Evolutionary conservation across 495 filamentous ascomycete species (phyloP), one percentile per base, ranked within the genome.

Genomic region (Pyrenopolyporus hunteri): DNA sequence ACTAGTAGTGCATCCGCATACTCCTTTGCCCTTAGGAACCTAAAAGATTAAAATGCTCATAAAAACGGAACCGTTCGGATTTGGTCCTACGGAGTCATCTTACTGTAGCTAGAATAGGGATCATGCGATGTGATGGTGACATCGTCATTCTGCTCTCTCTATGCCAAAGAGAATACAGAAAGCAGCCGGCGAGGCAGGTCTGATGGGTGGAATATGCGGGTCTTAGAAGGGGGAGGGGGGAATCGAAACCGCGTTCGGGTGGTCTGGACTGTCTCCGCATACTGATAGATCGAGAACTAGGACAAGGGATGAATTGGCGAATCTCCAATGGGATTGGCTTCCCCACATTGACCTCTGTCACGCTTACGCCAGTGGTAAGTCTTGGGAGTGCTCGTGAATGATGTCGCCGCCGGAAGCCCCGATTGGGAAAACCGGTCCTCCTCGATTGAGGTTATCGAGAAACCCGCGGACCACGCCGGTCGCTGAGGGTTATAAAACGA

Each of bases 371-470:
- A 28, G 35, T 64, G 43, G 52, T 31, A 52, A 32, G 39, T 32
- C 44, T 40, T 35, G 5, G 35, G 6, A 32, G 25, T 48, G 29
- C 20, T 44, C 29, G 32, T 53, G 28, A 51, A 43, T 22, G 48
- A 53, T 64, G 55, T 59, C 50, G 62, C 62, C 62, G 62, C 62
- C 62, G 62, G 62, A 56, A 49, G 42, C 28, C 62, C 50, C 14
- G 46, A 65, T 51, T 51, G 23, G 62, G 62, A 13, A 59, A 51
- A 28, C 62, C 61, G 61, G 29, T 8, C 10, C 17, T 45, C 20
- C 0, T 22, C 20, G 44, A 53, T 42, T 53, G 49, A 59, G 45
- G 49, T 29, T 29, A 44, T 58, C 48, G 19, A 57, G 23, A 48
- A 48, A 29, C 47, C n/a, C n/a, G 31, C 4, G 33, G 48, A 53